Conservation (phyloP, 1,139 yeast species). For the Insectozyma bohioensis region DNA sequence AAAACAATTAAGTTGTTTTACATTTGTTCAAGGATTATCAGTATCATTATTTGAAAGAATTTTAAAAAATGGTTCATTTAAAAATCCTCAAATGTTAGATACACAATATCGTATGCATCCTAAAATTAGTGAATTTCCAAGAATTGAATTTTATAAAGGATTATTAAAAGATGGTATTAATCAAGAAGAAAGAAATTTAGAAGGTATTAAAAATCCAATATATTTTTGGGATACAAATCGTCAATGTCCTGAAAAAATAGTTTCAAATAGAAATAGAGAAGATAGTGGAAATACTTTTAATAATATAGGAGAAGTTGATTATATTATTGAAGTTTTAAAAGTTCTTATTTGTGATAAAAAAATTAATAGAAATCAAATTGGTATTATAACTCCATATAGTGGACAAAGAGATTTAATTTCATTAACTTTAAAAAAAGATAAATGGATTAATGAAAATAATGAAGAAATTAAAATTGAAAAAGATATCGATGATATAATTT, state of each 20-base stretch:
- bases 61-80: conserved; percentile 53
- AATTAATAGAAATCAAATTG: conserved; percentile 51
- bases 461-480: conserved; percentile 48
- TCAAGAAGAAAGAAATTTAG: conserved; percentile 43
- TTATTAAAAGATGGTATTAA: conserved; percentile 60
- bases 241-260: conserved; percentile 42
- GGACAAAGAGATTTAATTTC: conserved; percentile 70
- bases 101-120: conserved; percentile 79
- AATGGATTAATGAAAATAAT: conserved; percentile 53
- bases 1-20: conserved; percentile 61
- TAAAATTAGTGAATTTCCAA: conserved; percentile 60
- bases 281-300: conserved; percentile 53
- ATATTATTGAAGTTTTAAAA: conserved; percentile 46
- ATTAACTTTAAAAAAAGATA: conserved; percentile 45
- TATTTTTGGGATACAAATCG: conserved; percentile 53
- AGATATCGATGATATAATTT: conserved; percentile 52
- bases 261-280: conserved; percentile 44
- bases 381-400: conserved; percentile 70
- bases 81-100: conserved; percentile 63
- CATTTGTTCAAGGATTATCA: conserved; percentile 60
- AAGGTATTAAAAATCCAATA: conserved; percentile 46
- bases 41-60: conserved; percentile 62
- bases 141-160: conserved; percentile 53
- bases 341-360: conserved; percentile 54
- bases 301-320: conserved; percentile 51